phyloP scores from a whole-genome alignment of 345 rosid species.

The Melaleuca quinquenervia region DNA sequence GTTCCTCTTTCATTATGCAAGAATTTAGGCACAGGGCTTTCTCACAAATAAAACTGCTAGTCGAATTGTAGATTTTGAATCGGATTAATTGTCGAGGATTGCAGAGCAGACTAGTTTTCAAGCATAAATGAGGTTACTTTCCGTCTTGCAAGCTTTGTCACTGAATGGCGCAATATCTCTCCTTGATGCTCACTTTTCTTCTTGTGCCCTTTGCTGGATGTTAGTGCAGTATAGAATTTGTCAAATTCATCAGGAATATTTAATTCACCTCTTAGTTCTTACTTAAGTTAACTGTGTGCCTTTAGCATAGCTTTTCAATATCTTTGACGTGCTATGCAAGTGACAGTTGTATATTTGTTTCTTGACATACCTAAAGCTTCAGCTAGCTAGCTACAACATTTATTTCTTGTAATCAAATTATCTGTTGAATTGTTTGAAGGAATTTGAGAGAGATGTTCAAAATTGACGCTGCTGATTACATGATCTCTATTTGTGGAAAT shows the following conservation, averaged over 20 bases:
- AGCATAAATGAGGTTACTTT: background rate
- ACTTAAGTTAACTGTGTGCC: background rate
- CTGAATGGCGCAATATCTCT: background rate
- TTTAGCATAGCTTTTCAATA: background rate
- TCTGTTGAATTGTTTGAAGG: constrained; percentile 31
- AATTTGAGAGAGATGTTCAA: constrained; percentile 97
- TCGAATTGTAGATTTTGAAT: background rate
- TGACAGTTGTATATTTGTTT: background rate
- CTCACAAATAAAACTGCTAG: background rate
- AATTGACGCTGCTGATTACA: constrained; percentile 96
- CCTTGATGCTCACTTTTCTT: background rate
- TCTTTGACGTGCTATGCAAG: background rate
- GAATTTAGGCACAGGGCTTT: background rate
- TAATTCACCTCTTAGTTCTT: background rate
- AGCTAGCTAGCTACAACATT: background rate
- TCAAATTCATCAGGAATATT: background rate
- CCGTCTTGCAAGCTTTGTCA: background rate
- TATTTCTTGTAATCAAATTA: background rate
- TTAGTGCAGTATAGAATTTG: background rate
- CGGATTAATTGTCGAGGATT: background rate
- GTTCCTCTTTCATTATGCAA: background rate
- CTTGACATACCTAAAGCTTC: background rate
- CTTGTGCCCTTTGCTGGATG: background rate
- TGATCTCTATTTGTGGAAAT: constrained; percentile 98
- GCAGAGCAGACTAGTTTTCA: background rate